Evolutionary conservation across 257 asterid species (phyloP).

Genomic region (Salvia splendens): DNA sequence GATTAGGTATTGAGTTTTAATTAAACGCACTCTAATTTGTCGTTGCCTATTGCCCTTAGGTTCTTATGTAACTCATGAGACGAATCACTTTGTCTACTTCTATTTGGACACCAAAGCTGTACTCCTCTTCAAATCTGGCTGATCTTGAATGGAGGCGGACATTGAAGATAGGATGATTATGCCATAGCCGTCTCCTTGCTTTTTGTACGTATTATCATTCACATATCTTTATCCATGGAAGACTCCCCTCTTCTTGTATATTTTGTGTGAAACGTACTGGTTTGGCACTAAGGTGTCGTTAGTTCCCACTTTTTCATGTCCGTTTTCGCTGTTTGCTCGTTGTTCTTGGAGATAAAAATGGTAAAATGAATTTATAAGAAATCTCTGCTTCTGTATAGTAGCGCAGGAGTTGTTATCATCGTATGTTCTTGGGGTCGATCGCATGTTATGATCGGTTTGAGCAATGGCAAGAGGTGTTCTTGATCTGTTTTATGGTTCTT

Average conservation of each 20-base stretch:
- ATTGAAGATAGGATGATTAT: conserved; percentile 31
- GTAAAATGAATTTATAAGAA: neutral
- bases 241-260: conserved; percentile 56
- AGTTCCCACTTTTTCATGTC: conserved; percentile 7
- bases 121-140: conserved; percentile 95
- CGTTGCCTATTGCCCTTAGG: conserved; percentile 43
- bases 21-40: conserved; percentile 26
- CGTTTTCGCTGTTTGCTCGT: conserved; percentile 3
- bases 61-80: conserved; percentile 97
- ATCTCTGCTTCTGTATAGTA: neutral
- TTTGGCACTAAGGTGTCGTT: conserved; percentile 11
- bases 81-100: conserved; percentile 98
- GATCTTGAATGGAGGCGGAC: conserved; percentile 38
- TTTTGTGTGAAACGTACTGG: conserved; percentile 33
- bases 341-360: conserved; percentile 25
- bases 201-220: conserved; percentile 54
- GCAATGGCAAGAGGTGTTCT: neutral
- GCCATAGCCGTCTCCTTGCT: conserved; percentile 33
- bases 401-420: neutral
- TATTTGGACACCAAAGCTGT: conserved; percentile 93
- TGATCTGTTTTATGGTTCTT: too few relatives aligned
- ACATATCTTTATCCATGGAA: conserved; percentile 37
- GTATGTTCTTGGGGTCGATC: neutral
- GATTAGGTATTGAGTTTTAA: conserved; percentile 12
- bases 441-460: neutral